phyloP scores from a whole-genome alignment of 1,139 yeast genomes.

The Citeromyces hawaiiensis region DNA sequence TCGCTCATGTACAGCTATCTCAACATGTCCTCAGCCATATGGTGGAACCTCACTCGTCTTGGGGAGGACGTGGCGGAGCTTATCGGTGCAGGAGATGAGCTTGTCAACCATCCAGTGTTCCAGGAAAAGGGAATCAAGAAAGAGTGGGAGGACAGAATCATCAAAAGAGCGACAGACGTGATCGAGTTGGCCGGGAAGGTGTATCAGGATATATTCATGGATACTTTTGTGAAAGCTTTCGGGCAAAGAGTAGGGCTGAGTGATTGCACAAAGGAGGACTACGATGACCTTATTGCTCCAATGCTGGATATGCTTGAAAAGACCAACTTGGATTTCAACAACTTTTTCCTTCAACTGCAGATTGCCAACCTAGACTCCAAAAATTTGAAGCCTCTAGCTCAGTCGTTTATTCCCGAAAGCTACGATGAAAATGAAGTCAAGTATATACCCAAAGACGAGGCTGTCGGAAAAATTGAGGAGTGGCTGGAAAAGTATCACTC shows the following conservation, averaged over 20 bases:
- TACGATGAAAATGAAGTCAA: constrained; percentile 11
- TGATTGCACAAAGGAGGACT: constrained; percentile 24
- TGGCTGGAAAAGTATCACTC: constrained; percentile 29
- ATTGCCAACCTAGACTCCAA: constrained; percentile 18
- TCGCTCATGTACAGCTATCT: constrained; percentile 59
- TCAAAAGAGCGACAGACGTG: constrained; percentile 48
- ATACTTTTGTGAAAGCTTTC: constrained; percentile 45
- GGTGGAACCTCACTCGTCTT: constrained; percentile 86
- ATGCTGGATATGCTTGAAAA: constrained; percentile 48
- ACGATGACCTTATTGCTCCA: constrained; percentile 41
- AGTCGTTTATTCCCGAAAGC: constrained; percentile 12
- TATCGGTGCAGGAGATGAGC: constrained; percentile 51
- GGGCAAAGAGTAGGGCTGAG: constrained; percentile 57
- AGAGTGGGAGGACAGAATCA: constrained; percentile 37
- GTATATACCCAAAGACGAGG: constrained; percentile 20
- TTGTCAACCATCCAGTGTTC: constrained; percentile 27
- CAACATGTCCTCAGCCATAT: constrained; percentile 74
- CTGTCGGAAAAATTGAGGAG: constrained; percentile 18
- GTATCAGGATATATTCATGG: constrained; percentile 49
- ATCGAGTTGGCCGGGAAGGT: constrained; percentile 55
- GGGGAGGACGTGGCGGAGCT: constrained; percentile 80
- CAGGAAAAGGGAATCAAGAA: constrained; percentile 22
- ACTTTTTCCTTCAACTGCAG: constrained; percentile 59
- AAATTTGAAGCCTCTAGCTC: constrained; percentile 12
- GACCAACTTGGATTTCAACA: constrained; percentile 66